A percentile compares a stretch with the other conserved stretches of the same genome.
Evolutionary conservation across 108 stramenopile genomes (phyloP).

Genomic region (Nitzschia sp.): DNA sequence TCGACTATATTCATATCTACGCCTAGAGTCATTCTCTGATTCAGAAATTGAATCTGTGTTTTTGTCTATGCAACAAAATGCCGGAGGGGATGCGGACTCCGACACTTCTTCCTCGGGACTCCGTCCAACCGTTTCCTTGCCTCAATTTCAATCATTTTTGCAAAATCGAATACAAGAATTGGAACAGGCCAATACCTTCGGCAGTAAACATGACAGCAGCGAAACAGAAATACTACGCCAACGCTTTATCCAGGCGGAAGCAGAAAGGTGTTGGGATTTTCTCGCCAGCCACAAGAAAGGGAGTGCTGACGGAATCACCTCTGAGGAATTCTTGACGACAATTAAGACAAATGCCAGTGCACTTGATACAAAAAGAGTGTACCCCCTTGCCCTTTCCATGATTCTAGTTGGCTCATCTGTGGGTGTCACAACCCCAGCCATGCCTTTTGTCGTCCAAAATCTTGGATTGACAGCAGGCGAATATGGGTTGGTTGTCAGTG

Average conservation of each 20-base stretch:
- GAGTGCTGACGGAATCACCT: slow-evolving; percentile 16
- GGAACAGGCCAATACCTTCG: slow-evolving; percentile 1
- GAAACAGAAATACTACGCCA: slow-evolving; percentile 5
- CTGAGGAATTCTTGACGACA: slow-evolving; percentile 35
- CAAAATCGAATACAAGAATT: slow-evolving; percentile 1
- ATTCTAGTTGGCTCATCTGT: slow-evolving; percentile 79
- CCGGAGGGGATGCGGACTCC: too few species aligned
- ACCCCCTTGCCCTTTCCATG: slow-evolving; percentile 79
- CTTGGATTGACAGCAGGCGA: slow-evolving; percentile 66
- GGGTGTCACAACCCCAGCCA: slow-evolving; percentile 74
- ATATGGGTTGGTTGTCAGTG: slow-evolving; percentile 78
- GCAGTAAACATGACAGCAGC: neutral
- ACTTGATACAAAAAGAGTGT: slow-evolving; percentile 55
- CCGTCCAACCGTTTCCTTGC: neutral
- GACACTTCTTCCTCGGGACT: neutral
- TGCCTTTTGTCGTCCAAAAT: slow-evolving; percentile 79
- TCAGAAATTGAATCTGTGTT: slow-evolving; percentile 9
- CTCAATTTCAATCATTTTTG: slow-evolving; percentile 8
- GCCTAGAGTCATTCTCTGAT: slow-evolving; percentile 6
- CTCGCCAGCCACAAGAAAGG: neutral
- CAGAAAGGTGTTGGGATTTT: slow-evolving; percentile 23
- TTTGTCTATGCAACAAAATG: neutral
- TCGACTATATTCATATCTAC: slow-evolving; percentile 10
- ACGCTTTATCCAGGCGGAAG: slow-evolving; percentile 13
- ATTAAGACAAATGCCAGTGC: slow-evolving; percentile 36